A percentile compares a stretch with the other conserved stretches of the same genome.
These are phyloP conservation scores for Cantharellus cinnabarinus DNA, from an alignment of 768 basidiomycete species.

Conservation along the genomic window DNA sequence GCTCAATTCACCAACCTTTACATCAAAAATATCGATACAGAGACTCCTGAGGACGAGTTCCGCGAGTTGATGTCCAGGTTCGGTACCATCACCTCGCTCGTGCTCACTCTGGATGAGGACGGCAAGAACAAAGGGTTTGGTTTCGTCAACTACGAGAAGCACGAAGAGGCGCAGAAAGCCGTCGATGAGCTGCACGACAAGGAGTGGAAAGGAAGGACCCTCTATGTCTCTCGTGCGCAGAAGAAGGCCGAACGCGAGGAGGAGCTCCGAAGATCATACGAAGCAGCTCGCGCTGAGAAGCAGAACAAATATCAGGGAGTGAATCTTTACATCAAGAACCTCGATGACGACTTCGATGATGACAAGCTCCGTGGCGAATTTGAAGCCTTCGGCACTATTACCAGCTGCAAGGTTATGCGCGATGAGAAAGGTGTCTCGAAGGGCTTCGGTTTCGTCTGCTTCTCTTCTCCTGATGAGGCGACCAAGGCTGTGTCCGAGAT, in stretches of 20 bases:
- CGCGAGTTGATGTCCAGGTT: slow-evolving; percentile 53
- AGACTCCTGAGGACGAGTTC: slow-evolving; percentile 73
- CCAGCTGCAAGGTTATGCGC: slow-evolving; percentile 97
- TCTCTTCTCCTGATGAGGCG: slow-evolving; percentile 93
- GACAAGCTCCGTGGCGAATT: slow-evolving; percentile 94
- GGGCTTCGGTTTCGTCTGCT: slow-evolving; percentile 98
- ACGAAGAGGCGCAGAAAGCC: slow-evolving; percentile 81
- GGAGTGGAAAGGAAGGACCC: slow-evolving; percentile 68
- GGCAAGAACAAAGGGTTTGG: slow-evolving; percentile 95
- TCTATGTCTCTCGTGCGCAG: slow-evolving; percentile 92
- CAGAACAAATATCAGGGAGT: slow-evolving; percentile 96
- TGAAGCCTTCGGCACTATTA: slow-evolving; percentile 91
- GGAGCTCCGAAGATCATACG: slow-evolving; percentile 81
- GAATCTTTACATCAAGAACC: slow-evolving; percentile 98
- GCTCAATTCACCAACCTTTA: slow-evolving; percentile 96
- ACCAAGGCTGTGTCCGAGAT: slow-evolving; percentile 99
- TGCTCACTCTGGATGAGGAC: slow-evolving; percentile 64
- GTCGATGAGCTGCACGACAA: slow-evolving; percentile 77
- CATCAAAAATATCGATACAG: slow-evolving; percentile 86
- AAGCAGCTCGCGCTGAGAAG: slow-evolving; percentile 93
- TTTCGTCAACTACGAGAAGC: slow-evolving; percentile 88
- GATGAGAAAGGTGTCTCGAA: slow-evolving; percentile 87
- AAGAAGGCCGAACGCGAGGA: slow-evolving; percentile 98
- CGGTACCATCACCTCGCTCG: slow-evolving; percentile 75
- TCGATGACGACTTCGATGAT: slow-evolving; percentile 95